Base-by-base conservation (phyloP, 2,329 filamentous ascomycete species). In the Aschersonia sp. region DNA sequence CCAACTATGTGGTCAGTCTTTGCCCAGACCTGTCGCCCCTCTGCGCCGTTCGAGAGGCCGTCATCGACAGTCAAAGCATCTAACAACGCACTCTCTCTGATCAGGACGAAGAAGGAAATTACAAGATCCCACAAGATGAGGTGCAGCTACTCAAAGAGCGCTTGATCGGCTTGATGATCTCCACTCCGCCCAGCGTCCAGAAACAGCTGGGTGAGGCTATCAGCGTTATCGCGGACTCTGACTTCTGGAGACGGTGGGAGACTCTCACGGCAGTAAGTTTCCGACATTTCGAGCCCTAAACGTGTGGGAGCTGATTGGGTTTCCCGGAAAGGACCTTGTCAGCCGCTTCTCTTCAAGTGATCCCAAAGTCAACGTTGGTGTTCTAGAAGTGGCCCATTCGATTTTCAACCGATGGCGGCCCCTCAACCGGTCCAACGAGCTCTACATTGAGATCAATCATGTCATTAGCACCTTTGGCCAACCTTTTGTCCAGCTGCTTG, bases 321-420 rank as follows among this genome's bases (percentile, higher is more conserved):
- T 39, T 39, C n/a, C n/a, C 31, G 9, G 55, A 11, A 51, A 85
- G 76, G 89, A 98, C 64, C 81, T 98, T 50, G 88, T 95, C 55
- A 86, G 83, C 45, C 82, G 89, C 44, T 77, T 98, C 52, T 90
- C 87, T 4, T 74, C 83, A 10, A 81, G 84, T 55, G 85, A 97
- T 62, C 79, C 83, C 50, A 81, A 83, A 54, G 75, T 88, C 62
- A 98, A 97, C 66, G 87, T 89, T 58, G 94, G 92, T 54, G 92
- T 98, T 14, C 73, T 98, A 51, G 88, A 95, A 66, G 92, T 98
- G 43, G 94, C 94, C 56, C 92, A 98, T 67, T 97, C 92, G 45
- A 97, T 98, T 57, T 98, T 97, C 69, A 86, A 84, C 62, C 76
- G 92, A 63, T 98, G 92, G 92, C 78, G 92, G 54, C 94, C 92